These are phyloP conservation scores for Pichia paraexigua DNA, from an alignment of 805 yeast genomes.

Conservation along the genomic window DNA sequence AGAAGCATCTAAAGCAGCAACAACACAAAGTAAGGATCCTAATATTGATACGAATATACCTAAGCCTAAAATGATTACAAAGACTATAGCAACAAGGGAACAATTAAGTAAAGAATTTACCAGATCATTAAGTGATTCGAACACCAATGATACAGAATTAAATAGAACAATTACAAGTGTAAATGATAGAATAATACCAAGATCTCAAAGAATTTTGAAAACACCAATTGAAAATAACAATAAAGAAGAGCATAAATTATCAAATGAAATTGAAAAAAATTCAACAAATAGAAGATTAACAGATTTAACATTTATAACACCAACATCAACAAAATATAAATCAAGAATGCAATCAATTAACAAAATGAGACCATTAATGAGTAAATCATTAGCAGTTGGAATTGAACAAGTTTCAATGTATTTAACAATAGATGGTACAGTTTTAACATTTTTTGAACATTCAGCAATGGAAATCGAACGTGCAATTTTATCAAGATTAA, in stretches of 20 bases:
- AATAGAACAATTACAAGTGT: not conserved
- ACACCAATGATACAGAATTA: not conserved
- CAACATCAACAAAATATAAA: conserved; percentile 8
- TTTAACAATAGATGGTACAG: conserved; percentile 35
- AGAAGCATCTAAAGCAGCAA: not conserved
- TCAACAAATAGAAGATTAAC: conserved; percentile 28
- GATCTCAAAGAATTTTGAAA: not conserved
- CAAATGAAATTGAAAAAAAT: conserved; percentile 6
- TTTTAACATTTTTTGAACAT: conserved; percentile 51
- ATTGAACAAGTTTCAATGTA: conserved; percentile 50
- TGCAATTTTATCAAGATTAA: conserved; percentile 42
- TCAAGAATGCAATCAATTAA: conserved; percentile 29
- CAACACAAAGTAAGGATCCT: not conserved
- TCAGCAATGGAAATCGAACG: conserved; percentile 44
- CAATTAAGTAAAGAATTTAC: conserved; percentile 9
- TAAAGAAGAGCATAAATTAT: conserved; percentile 2
- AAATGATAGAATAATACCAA: conserved; percentile 3
- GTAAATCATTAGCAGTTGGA: conserved; percentile 38
- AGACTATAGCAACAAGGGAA: conserved; percentile 10
- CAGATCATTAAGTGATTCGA: not conserved
- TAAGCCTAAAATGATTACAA: conserved; percentile 1
- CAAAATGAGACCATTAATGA: conserved; percentile 36
- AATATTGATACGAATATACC: not conserved
- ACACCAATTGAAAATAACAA: not conserved
- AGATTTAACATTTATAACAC: conserved; percentile 23